These are phyloP conservation scores for Arthrobotrys conoides DNA, from an alignment of 2,329 filamentous ascomycete genomes.

Conservation along the genomic window DNA sequence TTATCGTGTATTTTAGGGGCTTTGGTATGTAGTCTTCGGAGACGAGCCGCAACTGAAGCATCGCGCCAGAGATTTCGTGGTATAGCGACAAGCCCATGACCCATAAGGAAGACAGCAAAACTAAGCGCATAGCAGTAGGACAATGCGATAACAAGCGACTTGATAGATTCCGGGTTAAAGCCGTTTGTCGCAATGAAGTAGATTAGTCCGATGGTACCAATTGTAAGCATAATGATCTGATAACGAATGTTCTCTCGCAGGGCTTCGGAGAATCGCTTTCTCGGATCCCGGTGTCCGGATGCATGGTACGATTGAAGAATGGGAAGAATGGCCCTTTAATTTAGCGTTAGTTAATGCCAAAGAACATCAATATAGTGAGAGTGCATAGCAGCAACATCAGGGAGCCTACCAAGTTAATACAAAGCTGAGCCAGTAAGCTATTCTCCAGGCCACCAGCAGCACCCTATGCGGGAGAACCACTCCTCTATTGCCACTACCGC, in stretches of 20 bases:
- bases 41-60: slow-evolving; percentile 79
- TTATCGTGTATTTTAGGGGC: slow-evolving; percentile 89
- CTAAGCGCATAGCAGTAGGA: slow-evolving; percentile 94
- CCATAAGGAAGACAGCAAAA: slow-evolving; percentile 96
- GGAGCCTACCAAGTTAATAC: slow-evolving; percentile 84
- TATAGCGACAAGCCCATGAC: slow-evolving; percentile 92
- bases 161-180: slow-evolving; percentile 79
- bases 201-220: slow-evolving; percentile 79
- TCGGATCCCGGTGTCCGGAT: slow-evolving; percentile 89
- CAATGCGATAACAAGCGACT: slow-evolving; percentile 89
- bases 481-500: slow-evolving; percentile 74
- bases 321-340: slow-evolving; percentile 76
- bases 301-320: slow-evolving; percentile 95
- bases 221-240: slow-evolving; percentile 82
- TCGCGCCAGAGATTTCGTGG: slow-evolving; percentile 84
- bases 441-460: slow-evolving; percentile 89
- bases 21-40: slow-evolving; percentile 81
- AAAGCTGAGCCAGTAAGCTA: slow-evolving; percentile 98
- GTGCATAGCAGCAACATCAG: neutral
- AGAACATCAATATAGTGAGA: neutral
- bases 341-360: slow-evolving; percentile 33
- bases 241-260: slow-evolving; percentile 89
- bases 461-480: slow-evolving; percentile 87
- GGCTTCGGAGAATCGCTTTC: slow-evolving; percentile 84
- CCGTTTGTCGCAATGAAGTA: slow-evolving; percentile 88